phyloP scores from a whole-genome alignment of 345 rosid genomes.

The Capsella bursapastoris region DNA sequence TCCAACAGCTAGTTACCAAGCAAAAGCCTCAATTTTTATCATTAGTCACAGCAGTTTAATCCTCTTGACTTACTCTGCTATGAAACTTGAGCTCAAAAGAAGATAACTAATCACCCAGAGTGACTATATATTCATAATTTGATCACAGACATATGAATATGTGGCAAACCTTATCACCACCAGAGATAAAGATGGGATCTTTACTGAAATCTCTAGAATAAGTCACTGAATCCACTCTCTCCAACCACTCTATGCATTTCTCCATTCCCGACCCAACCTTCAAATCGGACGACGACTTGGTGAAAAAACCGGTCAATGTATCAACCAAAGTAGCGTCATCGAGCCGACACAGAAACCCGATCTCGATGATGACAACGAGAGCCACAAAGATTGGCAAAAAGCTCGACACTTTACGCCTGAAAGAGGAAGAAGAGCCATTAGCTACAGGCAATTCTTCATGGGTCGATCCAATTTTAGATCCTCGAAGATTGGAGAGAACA shows the following conservation, averaged over 20 bases:
- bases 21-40: not conserved
- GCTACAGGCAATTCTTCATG: constrained; percentile 47
- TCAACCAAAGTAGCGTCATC: constrained; percentile 63
- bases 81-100: not conserved
- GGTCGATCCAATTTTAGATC: constrained; percentile 44
- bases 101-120: not conserved
- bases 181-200: constrained; percentile 66
- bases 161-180: constrained; percentile 54
- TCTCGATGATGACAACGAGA: constrained; percentile 67
- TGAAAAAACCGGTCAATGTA: constrained; percentile 59
- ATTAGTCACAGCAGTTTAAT: not conserved
- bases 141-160: not conserved
- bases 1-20: constrained; percentile 18
- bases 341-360: constrained; percentile 76
- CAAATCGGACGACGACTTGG: constrained; percentile 34
- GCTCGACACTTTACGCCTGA: constrained; percentile 65
- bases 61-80: not conserved
- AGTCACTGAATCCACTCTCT: constrained; percentile 64
- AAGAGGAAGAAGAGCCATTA: constrained; percentile 43
- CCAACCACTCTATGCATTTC: constrained; percentile 79
- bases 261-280: constrained; percentile 38
- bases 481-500: constrained; percentile 59
- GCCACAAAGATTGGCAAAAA: constrained; percentile 66
- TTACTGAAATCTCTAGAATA: constrained; percentile 72
- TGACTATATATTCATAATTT: not conserved